Evolutionary conservation across 2,329 filamentous ascomycete species (phyloP).

Genomic region (Penicillium sclerotigenum): DNA sequence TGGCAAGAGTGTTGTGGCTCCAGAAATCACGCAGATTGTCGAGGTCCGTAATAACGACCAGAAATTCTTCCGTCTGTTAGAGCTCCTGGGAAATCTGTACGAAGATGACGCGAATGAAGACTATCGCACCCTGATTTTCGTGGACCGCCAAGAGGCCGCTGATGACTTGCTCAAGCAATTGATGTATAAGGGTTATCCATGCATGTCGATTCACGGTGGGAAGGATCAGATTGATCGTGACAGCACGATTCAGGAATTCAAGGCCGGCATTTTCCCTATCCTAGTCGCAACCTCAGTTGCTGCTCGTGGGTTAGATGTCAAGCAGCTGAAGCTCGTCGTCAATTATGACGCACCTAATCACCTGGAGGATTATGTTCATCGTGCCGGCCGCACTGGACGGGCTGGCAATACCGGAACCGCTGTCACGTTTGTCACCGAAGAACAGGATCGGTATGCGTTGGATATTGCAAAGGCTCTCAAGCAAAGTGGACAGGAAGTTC

Average conservation of each 20-base stretch:
- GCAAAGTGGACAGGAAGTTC: slow-evolving; percentile 81
- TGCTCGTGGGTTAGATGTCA: slow-evolving; percentile 90
- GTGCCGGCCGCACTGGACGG: slow-evolving; percentile 87
- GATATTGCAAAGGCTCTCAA: slow-evolving; percentile 90
- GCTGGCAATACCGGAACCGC: slow-evolving; percentile 93
- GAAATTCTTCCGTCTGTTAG: slow-evolving; percentile 80
- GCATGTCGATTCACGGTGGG: slow-evolving; percentile 89
- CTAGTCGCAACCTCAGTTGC: slow-evolving; percentile 94
- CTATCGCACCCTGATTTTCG: slow-evolving; percentile 83
- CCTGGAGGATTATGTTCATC: slow-evolving; percentile 93
- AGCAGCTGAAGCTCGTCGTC: slow-evolving; percentile 90
- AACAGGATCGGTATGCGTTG: slow-evolving; percentile 85
- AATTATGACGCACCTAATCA: slow-evolving; percentile 95
- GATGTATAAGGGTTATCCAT: slow-evolving; percentile 80
- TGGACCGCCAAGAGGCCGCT: slow-evolving; percentile 86
- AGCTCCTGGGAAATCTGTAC: slow-evolving; percentile 83
- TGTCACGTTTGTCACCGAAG: slow-evolving; percentile 87
- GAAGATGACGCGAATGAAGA: slow-evolving; percentile 73
- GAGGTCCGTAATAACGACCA: slow-evolving; percentile 77
- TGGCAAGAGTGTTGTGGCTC: slow-evolving; percentile 67
- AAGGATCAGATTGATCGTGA: slow-evolving; percentile 93
- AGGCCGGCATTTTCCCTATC: slow-evolving; percentile 82
- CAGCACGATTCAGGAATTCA: slow-evolving; percentile 90
- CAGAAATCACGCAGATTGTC: slow-evolving; percentile 83
- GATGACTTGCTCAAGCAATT: slow-evolving; percentile 75